These are phyloP conservation scores for Wickerhamomyces sp. DNA, from an alignment of 1,139 yeast genomes.

Conservation along the genomic window DNA sequence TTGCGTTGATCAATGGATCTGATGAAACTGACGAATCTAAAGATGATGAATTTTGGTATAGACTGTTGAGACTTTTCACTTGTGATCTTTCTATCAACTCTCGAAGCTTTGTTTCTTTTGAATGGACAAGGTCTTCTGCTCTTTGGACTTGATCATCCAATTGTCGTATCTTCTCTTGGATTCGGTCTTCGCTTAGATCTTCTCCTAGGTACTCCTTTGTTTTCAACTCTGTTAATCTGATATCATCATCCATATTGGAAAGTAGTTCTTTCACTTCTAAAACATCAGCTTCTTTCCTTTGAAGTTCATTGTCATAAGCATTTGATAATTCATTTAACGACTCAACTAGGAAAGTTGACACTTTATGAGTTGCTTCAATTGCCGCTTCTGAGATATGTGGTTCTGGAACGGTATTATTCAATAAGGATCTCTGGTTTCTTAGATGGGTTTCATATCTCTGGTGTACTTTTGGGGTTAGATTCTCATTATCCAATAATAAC, in stretches of 20 bases:
- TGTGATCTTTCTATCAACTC: constrained; percentile 51
- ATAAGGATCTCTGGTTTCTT: constrained; percentile 8
- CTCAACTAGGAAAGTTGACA: constrained; percentile 38
- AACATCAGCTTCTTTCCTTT: constrained; percentile 44
- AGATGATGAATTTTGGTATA: constrained; percentile 32
- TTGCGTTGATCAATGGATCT: constrained; percentile 27
- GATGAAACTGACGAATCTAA: constrained; percentile 7
- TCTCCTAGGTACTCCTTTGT: constrained; percentile 27
- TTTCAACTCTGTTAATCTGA: constrained; percentile 27
- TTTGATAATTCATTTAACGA: constrained; percentile 49
- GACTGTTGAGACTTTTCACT: constrained; percentile 43
- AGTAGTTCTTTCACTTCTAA: constrained; percentile 39
- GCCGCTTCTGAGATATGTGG: constrained; percentile 45
- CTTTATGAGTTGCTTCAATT: constrained; percentile 42
- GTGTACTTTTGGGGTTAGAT: constrained; percentile 23
- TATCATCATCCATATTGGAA: constrained; percentile 36
- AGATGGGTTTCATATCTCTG: constrained; percentile 20
- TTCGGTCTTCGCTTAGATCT: constrained; percentile 14
- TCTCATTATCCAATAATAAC: constrained; percentile 35
- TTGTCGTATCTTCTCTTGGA: constrained; percentile 13
- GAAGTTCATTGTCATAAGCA: constrained; percentile 48
- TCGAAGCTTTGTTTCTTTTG: constrained; percentile 28
- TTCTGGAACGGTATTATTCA: constrained; percentile 11
- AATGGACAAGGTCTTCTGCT: constrained; percentile 22
- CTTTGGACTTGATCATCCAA: constrained; percentile 23